Conservation (phyloP, 2,329 filamentous ascomycete species). For the Aureobasidium lini region DNA sequence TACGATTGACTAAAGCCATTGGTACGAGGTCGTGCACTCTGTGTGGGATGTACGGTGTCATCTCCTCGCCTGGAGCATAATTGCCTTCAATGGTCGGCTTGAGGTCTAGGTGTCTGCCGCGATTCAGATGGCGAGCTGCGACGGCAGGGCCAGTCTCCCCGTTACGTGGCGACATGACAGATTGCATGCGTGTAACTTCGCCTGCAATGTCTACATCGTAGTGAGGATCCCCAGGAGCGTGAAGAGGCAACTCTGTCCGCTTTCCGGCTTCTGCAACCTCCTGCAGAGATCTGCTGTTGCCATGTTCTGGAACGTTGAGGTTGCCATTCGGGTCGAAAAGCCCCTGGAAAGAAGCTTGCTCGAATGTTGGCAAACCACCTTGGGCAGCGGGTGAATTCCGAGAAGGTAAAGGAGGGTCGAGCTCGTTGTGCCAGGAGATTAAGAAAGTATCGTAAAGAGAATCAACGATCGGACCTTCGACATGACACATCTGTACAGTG, state of each 20-base stretch:
- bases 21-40: constrained; percentile 51
- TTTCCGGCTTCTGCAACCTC: constrained; percentile 17
- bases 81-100: constrained; percentile 43
- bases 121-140: constrained; percentile 56
- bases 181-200: constrained; percentile 57
- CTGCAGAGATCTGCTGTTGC: not conserved
- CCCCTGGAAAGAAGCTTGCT: constrained; percentile 24
- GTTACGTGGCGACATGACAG: constrained; percentile 42
- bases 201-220: constrained; percentile 55
- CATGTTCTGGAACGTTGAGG: constrained; percentile 19
- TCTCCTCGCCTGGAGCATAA: constrained; percentile 44
- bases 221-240: constrained; percentile 52
- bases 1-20: constrained; percentile 64
- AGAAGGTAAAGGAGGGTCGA: constrained; percentile 54
- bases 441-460: constrained; percentile 67
- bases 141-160: constrained; percentile 51
- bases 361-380: constrained; percentile 27
- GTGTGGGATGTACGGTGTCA: constrained; percentile 60
- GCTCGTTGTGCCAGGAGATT: constrained; percentile 60
- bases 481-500: constrained; percentile 49
- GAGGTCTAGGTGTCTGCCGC: constrained; percentile 22
- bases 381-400: constrained; percentile 43
- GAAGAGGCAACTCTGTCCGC: constrained; percentile 41
- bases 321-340: constrained; percentile 26
- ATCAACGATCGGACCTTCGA: constrained; percentile 71